Evolutionary conservation across 768 basidiomycete species (phyloP), one percentile per base, ranked within the genome.

Genomic region (Boletus pseudo-olivaceus): DNA sequence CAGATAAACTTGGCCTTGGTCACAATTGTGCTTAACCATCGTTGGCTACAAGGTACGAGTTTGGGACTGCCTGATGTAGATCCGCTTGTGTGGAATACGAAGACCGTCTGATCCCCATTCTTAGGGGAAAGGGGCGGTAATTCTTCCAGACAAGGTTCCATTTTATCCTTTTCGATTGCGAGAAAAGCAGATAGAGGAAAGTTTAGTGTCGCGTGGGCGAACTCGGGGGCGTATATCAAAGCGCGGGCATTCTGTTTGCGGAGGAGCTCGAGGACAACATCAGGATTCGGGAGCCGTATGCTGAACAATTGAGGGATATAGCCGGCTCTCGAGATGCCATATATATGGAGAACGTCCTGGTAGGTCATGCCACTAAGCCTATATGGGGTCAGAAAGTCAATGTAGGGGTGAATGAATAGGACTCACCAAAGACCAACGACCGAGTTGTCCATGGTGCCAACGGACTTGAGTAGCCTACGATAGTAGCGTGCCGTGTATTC

Each of bases 31-130:
- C 80, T 70, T 29, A 91, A 57, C 89, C 88, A 90, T 29, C 72
- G 77, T 60, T 81, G 82, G 61, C 72, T 86, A 70, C 85, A 85
- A 15, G 82, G 87, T 0, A 91, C 85, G 27, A 90, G 82, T 64
- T 89, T 90, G 0, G 89, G 89, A 62, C 82, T 86, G 46, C 88
- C 88, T n/a, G 87, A 90, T 7, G 89, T 90, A 37, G 88, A 90
- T 15, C 89, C 89, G 54, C 84, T 86, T 10, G 89, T 90, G 67
- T 89, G 89, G 76, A 88, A 90, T 49, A 89, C 74, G 74, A 90
- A 83, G 43, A 78, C 78, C 27, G 74, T 68, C 49, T 85, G 82
- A 51, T 73, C 70, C 32, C 59, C 71, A 48, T 53, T 57, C 49
- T 53, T 66, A 50, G 61, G 69, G 59, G 72, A 68, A 37, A 82